Conservation (phyloP, 2,329 filamentous ascomycete species). For the Camptophora hylomeconis region DNA sequence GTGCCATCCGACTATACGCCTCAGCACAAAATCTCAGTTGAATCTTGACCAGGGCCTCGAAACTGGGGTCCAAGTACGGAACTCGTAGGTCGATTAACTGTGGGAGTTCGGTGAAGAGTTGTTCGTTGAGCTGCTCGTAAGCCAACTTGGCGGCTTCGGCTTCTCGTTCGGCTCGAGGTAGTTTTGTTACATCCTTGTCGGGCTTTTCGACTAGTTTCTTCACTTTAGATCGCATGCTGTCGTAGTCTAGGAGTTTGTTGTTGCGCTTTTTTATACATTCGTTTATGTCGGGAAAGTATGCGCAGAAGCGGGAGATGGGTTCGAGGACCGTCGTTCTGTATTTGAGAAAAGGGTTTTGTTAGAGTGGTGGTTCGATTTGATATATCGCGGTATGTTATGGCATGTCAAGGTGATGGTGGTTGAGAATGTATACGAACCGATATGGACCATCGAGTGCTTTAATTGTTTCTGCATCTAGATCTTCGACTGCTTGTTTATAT, state of each 20-base stretch:
- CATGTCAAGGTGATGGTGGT: too few relatives aligned
- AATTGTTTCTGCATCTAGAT: slow-evolving; percentile 94
- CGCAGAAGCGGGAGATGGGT: slow-evolving; percentile 89
- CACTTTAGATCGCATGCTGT: slow-evolving; percentile 86
- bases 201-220: slow-evolving; percentile 97
- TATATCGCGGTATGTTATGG: not conserved
- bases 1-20: slow-evolving; percentile 94
- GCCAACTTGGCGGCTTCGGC: slow-evolving; percentile 83
- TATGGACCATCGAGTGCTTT: slow-evolving; percentile 96
- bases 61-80: slow-evolving; percentile 90
- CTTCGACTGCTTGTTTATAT: slow-evolving; percentile 97
- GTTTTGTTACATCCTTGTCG: slow-evolving; percentile 94
- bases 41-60: slow-evolving; percentile 97
- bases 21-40: slow-evolving; percentile 95
- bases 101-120: slow-evolving; percentile 81
- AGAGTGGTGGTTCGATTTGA: slow-evolving; percentile 11
- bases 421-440: too few relatives aligned
- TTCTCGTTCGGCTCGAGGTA: slow-evolving; percentile 86
- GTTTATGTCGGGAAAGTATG: slow-evolving; percentile 98
- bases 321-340: slow-evolving; percentile 78
- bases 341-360: too few relatives aligned
- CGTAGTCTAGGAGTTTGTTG: slow-evolving; percentile 97
- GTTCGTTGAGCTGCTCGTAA: slow-evolving; percentile 95
- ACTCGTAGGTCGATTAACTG: slow-evolving; percentile 94
- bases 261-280: slow-evolving; percentile 99